Evolutionary conservation across 1,284 basidiomycete species (phyloP), one percentile per base, ranked within the genome.

Genomic region (Pterulicium gracile): DNA sequence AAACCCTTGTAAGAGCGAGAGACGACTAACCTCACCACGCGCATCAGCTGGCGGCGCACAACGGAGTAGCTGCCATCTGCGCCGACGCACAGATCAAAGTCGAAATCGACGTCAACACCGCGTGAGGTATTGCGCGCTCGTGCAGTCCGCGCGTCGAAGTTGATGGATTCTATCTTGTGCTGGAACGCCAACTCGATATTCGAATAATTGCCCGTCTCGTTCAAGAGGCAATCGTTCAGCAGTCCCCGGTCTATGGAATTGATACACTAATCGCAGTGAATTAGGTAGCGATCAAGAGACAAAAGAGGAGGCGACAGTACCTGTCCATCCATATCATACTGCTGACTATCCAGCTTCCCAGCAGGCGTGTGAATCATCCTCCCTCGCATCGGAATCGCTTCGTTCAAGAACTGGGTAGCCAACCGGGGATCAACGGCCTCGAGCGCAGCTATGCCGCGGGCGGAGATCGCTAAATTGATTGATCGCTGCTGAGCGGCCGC

Each of bases 401-500:
- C 75, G 52, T 80, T 65, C 52, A 96, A 66, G 55, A 97, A 87
- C 47, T 81, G 71, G 50, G 81, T 73, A 20, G 87, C 81, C 44
- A 87, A 72, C 27, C 72, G 75, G 20, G 84, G 73, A 63, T 91
- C 83, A 54, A 98, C 79, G 44, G 81, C 78, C 55, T 82, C 72
- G 39, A 98, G 70, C 24, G 94, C 94, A 53, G 84, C 78, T 48
- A 98, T 83, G 50, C 94, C 95, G 46, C 95, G 81, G 49, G 91
- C 80, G 15, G 93, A 97, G 52, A 98, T 91, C 24, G 94, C 94
- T 45, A 98, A 75, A 68, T 98, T 98, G 68, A 98, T 97, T 47
- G 90, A 95, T 49, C 95, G 79, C 55, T 85, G 81, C 57, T 79
- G 74, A 27, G 72, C 65, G 48, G 67, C 69, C 45, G 70, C 70